Base-by-base conservation (phyloP, 176 grass and related monocot species). In the Eleusine indica region DNA sequence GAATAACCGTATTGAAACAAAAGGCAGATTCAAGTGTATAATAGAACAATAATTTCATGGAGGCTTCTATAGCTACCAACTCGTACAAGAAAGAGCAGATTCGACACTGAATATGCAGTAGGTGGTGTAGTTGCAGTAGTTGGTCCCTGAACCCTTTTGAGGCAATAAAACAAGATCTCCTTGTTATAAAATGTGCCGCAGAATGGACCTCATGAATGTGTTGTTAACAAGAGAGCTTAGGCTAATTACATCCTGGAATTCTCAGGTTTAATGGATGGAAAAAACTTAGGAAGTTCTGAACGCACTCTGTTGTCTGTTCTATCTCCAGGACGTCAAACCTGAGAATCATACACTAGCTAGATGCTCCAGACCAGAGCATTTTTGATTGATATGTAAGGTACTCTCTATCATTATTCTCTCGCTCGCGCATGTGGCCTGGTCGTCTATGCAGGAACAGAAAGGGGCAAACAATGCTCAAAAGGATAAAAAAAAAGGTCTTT, bases 371-470 rank as follows among this genome's bases (percentile, higher is more conserved):
- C 65, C 70, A 44, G 12, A 78, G 30, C 69, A 46, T 64, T 87
- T 35, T 87, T 46, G 52, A 62, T 87, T 90, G 80, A 7, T 90
- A 70, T 84, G 74, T 52, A 87, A 84, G 75, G 52, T 83, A 83
- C 80, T 75, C 80, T 15, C 57, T 60, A 53, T 60, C 19, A 74
- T 70, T 60, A 78, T 67, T 72, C 28, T 41, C 37, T 69, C 14
- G 13, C 13, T 69, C 14, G 13, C 13, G 21, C 52, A 67, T 46
- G 69, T 90, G 78, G 78, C 6, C 19, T 13, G 63, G 39, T 41
- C 64, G n/a, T 83, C 51, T 62, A 71, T 81, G 79, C 12, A 79
- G 61, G 44, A 51, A 69, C 29, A 75, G 14, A 14, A 52, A 71
- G 15, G 1, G 2, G 48, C 48, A 48, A 77, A 68, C 47, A 68